These are phyloP conservation scores for Dentipellis sp. DNA, from an alignment of 768 basidiomycete species.

Conservation along the genomic window DNA sequence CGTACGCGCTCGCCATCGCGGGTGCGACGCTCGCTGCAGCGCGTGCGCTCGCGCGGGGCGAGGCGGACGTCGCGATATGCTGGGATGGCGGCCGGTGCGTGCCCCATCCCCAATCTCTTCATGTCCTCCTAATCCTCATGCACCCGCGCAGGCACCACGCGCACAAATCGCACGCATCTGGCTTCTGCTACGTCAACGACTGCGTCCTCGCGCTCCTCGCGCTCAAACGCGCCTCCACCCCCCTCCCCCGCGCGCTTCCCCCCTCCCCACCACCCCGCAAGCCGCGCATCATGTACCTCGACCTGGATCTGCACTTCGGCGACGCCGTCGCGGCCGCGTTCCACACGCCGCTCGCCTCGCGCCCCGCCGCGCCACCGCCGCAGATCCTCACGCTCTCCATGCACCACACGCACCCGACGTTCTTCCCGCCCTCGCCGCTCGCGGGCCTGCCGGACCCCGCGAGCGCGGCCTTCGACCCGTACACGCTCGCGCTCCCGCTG, in stretches of 20 bases:
- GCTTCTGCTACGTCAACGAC: slow-evolving; percentile 94
- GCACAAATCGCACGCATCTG: slow-evolving; percentile 65
- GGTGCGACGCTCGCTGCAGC: slow-evolving; percentile 75
- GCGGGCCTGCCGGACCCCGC: slow-evolving; percentile 35
- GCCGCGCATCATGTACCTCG: slow-evolving; percentile 79
- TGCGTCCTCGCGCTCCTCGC: slow-evolving; percentile 73
- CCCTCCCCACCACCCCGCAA: slow-evolving; percentile 20
- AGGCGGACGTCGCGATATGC: slow-evolving; percentile 58
- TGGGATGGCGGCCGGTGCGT: slow-evolving; percentile 86
- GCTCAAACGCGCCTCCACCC: slow-evolving; percentile 36
- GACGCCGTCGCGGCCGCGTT: slow-evolving; percentile 84
- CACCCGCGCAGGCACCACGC: slow-evolving; percentile 63
- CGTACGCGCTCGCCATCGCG: slow-evolving; percentile 64
- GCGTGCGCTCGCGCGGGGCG: slow-evolving; percentile 39
- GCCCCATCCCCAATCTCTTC: background rate
- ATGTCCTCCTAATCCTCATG: background rate
- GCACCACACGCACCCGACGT: slow-evolving; percentile 75
- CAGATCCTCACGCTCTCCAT: slow-evolving; percentile 59
- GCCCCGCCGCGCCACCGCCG: slow-evolving; percentile 22
- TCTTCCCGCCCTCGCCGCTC: slow-evolving; percentile 63
- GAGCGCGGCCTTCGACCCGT: slow-evolving; percentile 37
- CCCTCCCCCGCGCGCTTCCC: background rate
- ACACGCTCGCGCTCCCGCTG: slow-evolving; percentile 77
- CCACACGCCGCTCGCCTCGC: slow-evolving; percentile 23
- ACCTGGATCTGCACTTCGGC: slow-evolving; percentile 87